Evolutionary conservation across 345 rosid genomes (phyloP).

Genomic region (Lumnitzera racemosa): DNA sequence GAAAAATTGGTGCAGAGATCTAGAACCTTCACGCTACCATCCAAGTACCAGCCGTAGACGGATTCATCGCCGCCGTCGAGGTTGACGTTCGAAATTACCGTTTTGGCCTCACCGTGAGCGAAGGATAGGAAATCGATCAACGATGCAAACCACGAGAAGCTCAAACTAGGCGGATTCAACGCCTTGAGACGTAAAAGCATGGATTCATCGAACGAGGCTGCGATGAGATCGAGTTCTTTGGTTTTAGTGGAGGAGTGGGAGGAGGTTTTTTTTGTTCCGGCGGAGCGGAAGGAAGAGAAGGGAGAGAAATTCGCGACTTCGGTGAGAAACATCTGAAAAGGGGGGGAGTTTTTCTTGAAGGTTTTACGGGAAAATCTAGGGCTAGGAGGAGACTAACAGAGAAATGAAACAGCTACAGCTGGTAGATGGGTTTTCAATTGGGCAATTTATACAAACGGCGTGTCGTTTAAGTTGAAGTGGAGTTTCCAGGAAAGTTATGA

Average conservation of each 20-base stretch:
- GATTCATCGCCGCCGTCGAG: constrained; percentile 1
- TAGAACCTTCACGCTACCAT: constrained; percentile 3
- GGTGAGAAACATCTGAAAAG: background rate
- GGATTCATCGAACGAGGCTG: constrained; percentile 5
- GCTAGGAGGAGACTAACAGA: too few species aligned
- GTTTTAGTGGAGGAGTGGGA: too few species aligned
- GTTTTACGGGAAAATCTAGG: background rate
- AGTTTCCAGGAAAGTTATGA: too few species aligned
- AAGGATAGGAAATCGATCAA: constrained; percentile 1
- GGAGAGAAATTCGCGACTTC: constrained; percentile 5
- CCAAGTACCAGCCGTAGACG: constrained; percentile 1
- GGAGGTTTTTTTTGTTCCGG: background rate
- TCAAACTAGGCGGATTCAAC: constrained; percentile 2
- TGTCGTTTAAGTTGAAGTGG: too few species aligned
- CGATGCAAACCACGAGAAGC: constrained; percentile 7
- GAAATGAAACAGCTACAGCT: too few species aligned
- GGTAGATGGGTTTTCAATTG: too few species aligned
- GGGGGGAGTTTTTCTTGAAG: background rate
- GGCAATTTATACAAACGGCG: too few species aligned
- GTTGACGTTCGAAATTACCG: constrained; percentile 5
- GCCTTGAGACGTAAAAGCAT: constrained; percentile 6
- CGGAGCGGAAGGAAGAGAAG: constrained; percentile 7
- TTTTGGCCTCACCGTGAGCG: constrained; percentile 5
- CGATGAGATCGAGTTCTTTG: constrained; percentile 1
- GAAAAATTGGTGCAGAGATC: constrained; percentile 7